Base-by-base conservation (phyloP, 106 monocot species). In the Xerophyta viscosa region DNA sequence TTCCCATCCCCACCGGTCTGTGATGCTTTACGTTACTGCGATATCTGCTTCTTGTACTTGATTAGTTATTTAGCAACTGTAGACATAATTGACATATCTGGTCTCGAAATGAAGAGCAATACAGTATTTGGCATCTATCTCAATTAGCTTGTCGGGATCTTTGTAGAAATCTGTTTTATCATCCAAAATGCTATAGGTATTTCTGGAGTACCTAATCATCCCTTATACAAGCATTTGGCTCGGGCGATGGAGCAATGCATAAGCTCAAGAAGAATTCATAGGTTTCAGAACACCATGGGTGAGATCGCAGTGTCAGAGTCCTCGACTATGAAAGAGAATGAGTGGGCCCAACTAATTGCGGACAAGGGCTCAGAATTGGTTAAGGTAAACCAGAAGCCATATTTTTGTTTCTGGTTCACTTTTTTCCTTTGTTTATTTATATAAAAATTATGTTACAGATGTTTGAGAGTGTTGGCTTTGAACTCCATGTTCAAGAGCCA, bases 401-500 rank as follows among this genome's bases (percentile, higher is more conserved):
- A 2, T 62, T 48, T 1, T 19, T 27, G n/a, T 43, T 24, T 57
- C 11, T 5, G 11, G 33, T 53, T 26, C 22, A 28, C 9, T 39
- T 18, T 47, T 62, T 51, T 14, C 11, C 20, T 12, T 0, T 27
- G 24, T 45, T 5, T 54, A 18, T 37, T 18, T 22, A 27, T 27
- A 1, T 30, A 27, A 24, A 2, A 13, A 6, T 24, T 70, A 7
- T 50, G 21, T 37, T 8, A 2, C 51, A 93, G 83, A 58, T 75
- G 46, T 48, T 55, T 20, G 33, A 53, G 5, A 29, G 41, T 3
- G 52, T 59, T 2, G 57, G 57, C 2, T 69, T 75, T 37, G 58
- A 75, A 41, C 42, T 75, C 27, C 68, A 93, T 67, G 93, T 93
- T 63, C 93, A 84, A 48, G 80, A 87, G 46, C 93, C 93, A 24